Evolutionary conservation across 768 basidiomycete genomes (phyloP).

Genomic region (Cystofilobasidium ferigula): DNA sequence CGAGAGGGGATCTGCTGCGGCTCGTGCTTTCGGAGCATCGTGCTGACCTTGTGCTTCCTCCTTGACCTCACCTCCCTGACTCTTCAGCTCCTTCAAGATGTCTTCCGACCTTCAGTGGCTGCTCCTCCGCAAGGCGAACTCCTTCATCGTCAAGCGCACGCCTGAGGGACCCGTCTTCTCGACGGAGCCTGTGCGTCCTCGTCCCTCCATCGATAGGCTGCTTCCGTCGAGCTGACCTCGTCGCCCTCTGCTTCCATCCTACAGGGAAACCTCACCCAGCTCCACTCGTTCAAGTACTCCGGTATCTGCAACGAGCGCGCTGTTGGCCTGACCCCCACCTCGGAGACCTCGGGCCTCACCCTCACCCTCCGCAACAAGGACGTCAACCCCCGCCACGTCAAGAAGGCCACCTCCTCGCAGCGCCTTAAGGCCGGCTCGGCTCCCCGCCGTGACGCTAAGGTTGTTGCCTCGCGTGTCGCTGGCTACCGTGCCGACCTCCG

Average conservation of each 20-base stretch:
- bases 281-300: conserved; percentile 88
- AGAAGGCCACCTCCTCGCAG: conserved; percentile 17
- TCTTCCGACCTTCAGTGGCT: conserved; percentile 64
- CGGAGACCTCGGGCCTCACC: conserved; percentile 23
- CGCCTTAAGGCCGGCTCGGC: conserved; percentile 22
- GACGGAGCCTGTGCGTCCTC: conserved; percentile 50
- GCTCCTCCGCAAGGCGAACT: conserved; percentile 67
- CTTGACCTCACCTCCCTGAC: background rate
- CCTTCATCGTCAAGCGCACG: conserved; percentile 70
- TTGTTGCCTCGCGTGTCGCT: conserved; percentile 37
- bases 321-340: conserved; percentile 15
- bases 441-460: conserved; percentile 36
- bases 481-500: conserved; percentile 39
- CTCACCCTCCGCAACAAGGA: conserved; percentile 17
- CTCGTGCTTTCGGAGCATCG: background rate
- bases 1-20: too few species aligned
- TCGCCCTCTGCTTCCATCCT: background rate
- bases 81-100: conserved; percentile 11
- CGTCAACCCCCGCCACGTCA: conserved; percentile 24
- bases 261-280: conserved; percentile 60
- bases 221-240: background rate
- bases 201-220: background rate
- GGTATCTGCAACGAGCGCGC: conserved; percentile 73
- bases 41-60: background rate
- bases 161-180: conserved; percentile 68